Percentiles rank a stretch among this genome's conserved stretches.
These are phyloP conservation scores for Amylocarpus encephaloides DNA, from an alignment of 2,329 filamentous ascomycete species.

Conservation along the genomic window DNA sequence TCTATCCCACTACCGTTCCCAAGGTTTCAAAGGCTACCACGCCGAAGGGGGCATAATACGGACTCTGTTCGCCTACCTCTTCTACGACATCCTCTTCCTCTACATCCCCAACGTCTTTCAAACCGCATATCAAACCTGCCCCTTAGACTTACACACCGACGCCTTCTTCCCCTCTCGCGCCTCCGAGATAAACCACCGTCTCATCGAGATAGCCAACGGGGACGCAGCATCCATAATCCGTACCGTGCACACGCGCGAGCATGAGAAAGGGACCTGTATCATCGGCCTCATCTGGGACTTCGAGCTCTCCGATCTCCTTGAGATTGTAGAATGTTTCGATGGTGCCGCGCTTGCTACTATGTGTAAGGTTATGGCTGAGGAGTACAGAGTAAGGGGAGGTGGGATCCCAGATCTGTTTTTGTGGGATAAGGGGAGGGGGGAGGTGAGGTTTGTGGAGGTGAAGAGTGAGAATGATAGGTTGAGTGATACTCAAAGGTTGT, in stretches of 20 bases:
- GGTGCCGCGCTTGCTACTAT: constrained; percentile 75
- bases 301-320: constrained; percentile 67
- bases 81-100: constrained; percentile 87
- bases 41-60: constrained; percentile 84
- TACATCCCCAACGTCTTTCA: constrained; percentile 97
- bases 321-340: constrained; percentile 72
- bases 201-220: constrained; percentile 84
- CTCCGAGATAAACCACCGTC: constrained; percentile 79
- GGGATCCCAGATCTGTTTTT: constrained; percentile 91
- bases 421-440: constrained; percentile 47
- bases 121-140: constrained; percentile 89
- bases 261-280: constrained; percentile 71
- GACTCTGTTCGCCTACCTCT: constrained; percentile 86
- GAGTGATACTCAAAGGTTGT: constrained; percentile 91
- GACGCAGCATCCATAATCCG: constrained; percentile 61
- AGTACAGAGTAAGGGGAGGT: constrained; percentile 79
- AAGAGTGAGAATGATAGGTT: constrained; percentile 73
- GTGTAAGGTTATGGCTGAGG: constrained; percentile 92
- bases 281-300: constrained; percentile 91
- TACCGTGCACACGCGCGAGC: constrained; percentile 61
- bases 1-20: constrained; percentile 71
- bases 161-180: constrained; percentile 82
- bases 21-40: constrained; percentile 91
- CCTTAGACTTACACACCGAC: constrained; percentile 87
- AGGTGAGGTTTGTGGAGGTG: constrained; percentile 27